A percentile compares a stretch with the other conserved stretches of the same genome.
phyloP scores from a whole-genome alignment of 2,329 filamentous ascomycete genomes.

The Paracorniculantispora psalliotae region DNA sequence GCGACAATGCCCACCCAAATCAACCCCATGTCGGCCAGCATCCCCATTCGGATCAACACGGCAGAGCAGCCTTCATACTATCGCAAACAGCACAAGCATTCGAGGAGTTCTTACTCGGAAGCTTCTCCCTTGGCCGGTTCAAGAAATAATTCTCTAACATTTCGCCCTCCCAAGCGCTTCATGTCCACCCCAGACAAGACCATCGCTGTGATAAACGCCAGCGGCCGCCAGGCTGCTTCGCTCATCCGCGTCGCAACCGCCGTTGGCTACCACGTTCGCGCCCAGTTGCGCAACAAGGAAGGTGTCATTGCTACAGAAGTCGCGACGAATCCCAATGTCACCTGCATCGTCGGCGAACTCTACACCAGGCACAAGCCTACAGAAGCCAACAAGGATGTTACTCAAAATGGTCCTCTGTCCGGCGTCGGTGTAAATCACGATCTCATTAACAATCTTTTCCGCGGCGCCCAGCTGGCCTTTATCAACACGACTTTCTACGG shows the following conservation, averaged over 20 bases:
- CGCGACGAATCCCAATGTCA: slow-evolving; percentile 70
- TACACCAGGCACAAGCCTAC: slow-evolving; percentile 51
- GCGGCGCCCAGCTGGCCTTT: slow-evolving; percentile 81
- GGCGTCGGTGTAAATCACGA: slow-evolving; percentile 65
- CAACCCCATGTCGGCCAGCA: slow-evolving; percentile 33
- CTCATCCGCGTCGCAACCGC: slow-evolving; percentile 91
- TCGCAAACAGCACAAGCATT: slow-evolving; percentile 53
- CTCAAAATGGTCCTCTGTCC: slow-evolving; percentile 58
- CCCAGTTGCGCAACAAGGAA: slow-evolving; percentile 82
- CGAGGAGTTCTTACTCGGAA: slow-evolving; percentile 57
- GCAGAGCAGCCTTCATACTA: slow-evolving; percentile 29
- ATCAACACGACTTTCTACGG: slow-evolving; percentile 98
- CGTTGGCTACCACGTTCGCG: slow-evolving; percentile 87
- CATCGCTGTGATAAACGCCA: slow-evolving; percentile 92
- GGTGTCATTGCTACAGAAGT: slow-evolving; percentile 88
- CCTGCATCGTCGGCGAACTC: slow-evolving; percentile 59
- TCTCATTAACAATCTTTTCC: slow-evolving; percentile 74
- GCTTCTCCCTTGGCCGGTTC: slow-evolving; percentile 50
- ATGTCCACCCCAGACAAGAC: slow-evolving; percentile 65
- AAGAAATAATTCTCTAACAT: slow-evolving; percentile 56
- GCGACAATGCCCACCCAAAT: slow-evolving; percentile 34
- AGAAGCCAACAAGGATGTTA: slow-evolving; percentile 57
- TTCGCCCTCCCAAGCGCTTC: slow-evolving; percentile 54
- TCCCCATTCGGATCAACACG: slow-evolving; percentile 33
- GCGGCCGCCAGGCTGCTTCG: slow-evolving; percentile 90